Percentiles rank a stretch among this genome's conserved stretches.
phyloP scores from a whole-genome alignment of 2,329 filamentous ascomycete species.

The Calonectria henricotiae region DNA sequence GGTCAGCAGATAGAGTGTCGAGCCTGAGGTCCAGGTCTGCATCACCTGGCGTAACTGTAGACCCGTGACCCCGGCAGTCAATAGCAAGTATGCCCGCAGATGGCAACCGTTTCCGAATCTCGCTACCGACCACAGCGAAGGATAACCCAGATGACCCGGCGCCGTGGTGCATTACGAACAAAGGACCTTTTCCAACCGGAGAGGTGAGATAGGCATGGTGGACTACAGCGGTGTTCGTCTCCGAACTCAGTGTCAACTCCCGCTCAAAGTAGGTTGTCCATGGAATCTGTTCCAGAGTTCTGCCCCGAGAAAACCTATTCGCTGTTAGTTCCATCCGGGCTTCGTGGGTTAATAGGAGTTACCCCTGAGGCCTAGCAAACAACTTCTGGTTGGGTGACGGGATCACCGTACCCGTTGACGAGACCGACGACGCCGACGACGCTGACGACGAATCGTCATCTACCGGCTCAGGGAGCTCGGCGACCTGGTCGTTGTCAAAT shows the following conservation, averaged over 20 bases:
- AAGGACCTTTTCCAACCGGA: slow-evolving; percentile 80
- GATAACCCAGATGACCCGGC: slow-evolving; percentile 94
- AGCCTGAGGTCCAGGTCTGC: slow-evolving; percentile 77
- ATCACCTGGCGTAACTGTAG: slow-evolving; percentile 69
- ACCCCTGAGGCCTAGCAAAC: slow-evolving; percentile 82
- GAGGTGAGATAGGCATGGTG: slow-evolving; percentile 93
- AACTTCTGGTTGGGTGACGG: slow-evolving; percentile 82
- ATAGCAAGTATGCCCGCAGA: slow-evolving; percentile 87
- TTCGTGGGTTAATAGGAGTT: slow-evolving; percentile 45
- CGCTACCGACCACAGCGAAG: slow-evolving; percentile 85
- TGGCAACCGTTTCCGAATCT: slow-evolving; percentile 84
- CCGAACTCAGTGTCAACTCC: slow-evolving; percentile 81
- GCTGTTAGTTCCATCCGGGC: slow-evolving; percentile 48
- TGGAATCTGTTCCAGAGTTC: slow-evolving; percentile 77
- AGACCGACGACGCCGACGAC: slow-evolving; percentile 86
- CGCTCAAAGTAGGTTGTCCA: slow-evolving; percentile 95
- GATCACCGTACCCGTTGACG: slow-evolving; percentile 92
- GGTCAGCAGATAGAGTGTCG: slow-evolving; percentile 80
- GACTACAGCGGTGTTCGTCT: slow-evolving; percentile 66
- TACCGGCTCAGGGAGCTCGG: slow-evolving; percentile 63
- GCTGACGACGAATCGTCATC: slow-evolving; percentile 81
- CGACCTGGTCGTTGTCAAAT: slow-evolving; percentile 64
- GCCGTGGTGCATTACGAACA: slow-evolving; percentile 96
- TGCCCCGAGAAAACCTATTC: slow-evolving; percentile 66
- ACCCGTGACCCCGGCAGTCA: slow-evolving; percentile 91